Base-by-base conservation (phyloP, 768 basidiomycete species). In the Pisolithus microcarpus region DNA sequence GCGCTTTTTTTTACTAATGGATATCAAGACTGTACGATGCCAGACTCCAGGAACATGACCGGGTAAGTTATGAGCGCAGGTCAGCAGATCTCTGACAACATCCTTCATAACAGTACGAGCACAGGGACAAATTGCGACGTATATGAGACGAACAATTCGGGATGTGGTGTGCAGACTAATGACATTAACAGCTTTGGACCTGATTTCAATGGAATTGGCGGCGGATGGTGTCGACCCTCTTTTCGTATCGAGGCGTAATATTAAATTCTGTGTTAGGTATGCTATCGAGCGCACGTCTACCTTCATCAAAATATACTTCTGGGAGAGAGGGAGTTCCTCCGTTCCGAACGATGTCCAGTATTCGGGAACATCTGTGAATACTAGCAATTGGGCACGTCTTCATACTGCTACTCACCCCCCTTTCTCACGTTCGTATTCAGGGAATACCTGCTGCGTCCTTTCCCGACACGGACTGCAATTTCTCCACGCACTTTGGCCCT, bases 381-480 rank as follows among this genome's bases (percentile, higher is more conserved):
- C 64, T 21, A 49, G 48, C 37, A 53, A 34, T 23, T 69, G 67
- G 64, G 67, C 68, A 50, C 43, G 19, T 1, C 6, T 44, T 6
- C 26, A 28, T 10, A 24, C 24, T 16, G 8, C 28, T 44, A 5
- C 18, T 8, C n/a, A 36, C 19, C 9, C 31, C 23, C 11, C 10
- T 24, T n/a, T 5, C n/a, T 36, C 45, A 46, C 4, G 4, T 37
- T 18, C 19, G 19, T 16, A 8, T 34, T 8, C 16, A 81, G 81
- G 82, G 84, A 6, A 75, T 66, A 0, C 84, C 85, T 2, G 61
- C 65, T 7, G 85, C 82, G 19, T 73, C 70, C 60, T 87, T 86
- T 66, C 82, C 83, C 2, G 73, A 69, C 59, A 79, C 74, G 5
- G 68, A 72, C 50, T 89, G 85, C 60, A 69, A 83, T 54, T 72